Base-by-base conservation (phyloP, 192 early-diverging fungal genomes). In the Backusella luteola region DNA sequence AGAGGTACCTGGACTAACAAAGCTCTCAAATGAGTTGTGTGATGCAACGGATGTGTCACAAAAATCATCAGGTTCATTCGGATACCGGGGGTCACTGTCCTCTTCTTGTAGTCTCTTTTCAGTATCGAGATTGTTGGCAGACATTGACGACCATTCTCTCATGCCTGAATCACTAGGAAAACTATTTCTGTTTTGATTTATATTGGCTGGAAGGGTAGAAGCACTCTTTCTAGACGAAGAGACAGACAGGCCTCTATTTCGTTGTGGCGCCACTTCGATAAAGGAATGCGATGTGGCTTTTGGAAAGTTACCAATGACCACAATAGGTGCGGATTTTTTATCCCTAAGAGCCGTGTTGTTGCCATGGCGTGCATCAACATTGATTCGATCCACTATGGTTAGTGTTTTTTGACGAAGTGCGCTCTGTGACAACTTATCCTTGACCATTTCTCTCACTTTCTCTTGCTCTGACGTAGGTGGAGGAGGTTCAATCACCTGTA, bases 21-120 rank as follows among this genome's bases (percentile, higher is more conserved):
- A 72, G 23, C 81, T 83, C 34, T 83, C 81, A 5, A 81, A 39
- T 17, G 80, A 81, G 70, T 81, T 71, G 66, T 77, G 76, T 34
- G 79, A 76, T n/a, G 39, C 41, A 9, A 67, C 44, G 5, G 69
- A 73, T 34, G 69, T 34, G 4, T 21, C 38, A 53, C 29, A 67
- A 42, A 23, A 26, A 53, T 66, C 68, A 53, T 63, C 67, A 3
- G 42, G 32, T 79, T 42, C 23, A 69, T 46, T 39, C 29, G 26
- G 56, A 29, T 29, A 63, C 7, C 19, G 19, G 53, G 21, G 6
- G 12, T 29, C 23, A 44, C 14, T 17, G 66, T 83, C 81, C 41
- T 73, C 79, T 68, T 67, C 38, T 36, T 46, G 14, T 66, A 23
- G 19, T 39, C 32, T n/a, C 4, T 41, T 34, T 15, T 39, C 73